These are phyloP conservation scores for Lasiosphaeriaceae sp. DNA, from an alignment of 495 filamentous ascomycete species.

Conservation along the genomic window DNA sequence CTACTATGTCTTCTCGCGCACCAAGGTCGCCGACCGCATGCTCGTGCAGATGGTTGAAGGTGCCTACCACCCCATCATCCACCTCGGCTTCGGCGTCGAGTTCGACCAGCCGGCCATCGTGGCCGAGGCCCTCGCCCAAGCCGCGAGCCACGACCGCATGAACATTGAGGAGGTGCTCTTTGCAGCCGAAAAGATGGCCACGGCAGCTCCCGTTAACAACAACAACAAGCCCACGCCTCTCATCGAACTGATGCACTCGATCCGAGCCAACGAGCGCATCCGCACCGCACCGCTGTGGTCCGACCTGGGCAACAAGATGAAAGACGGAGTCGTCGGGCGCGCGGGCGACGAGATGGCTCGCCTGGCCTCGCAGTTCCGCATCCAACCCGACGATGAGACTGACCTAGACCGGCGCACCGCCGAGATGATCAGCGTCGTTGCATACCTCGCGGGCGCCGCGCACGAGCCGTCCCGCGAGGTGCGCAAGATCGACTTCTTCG, in stretches of 20 bases:
- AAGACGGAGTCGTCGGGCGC: conserved; percentile 25
- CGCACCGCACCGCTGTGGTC: conserved; percentile 14
- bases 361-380: conserved; percentile 19
- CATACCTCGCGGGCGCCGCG: conserved; percentile 23
- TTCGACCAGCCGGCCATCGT: conserved; percentile 34
- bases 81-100: conserved; percentile 38
- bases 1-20: conserved; percentile 30
- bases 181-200: conserved; percentile 8
- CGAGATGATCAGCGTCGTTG: conserved; percentile 27
- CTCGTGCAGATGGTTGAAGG: conserved; percentile 31
- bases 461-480: conserved; percentile 25
- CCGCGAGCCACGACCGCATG: conserved; percentile 25
- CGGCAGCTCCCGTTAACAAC: conserved; percentile 29
- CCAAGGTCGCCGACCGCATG: conserved; percentile 28
- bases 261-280: conserved; percentile 18
- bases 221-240: conserved; percentile 2
- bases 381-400: conserved; percentile 15
- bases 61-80: conserved; percentile 35
- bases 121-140: conserved; percentile 37
- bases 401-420: conserved; percentile 26
- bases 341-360: conserved; percentile 22
- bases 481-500: conserved; percentile 39
- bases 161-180: conserved; percentile 19
- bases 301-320: conserved; percentile 15
- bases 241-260: conserved; percentile 13